Conservation (phyloP, 176 grass and related monocot species). For the Areca catechu region DNA sequence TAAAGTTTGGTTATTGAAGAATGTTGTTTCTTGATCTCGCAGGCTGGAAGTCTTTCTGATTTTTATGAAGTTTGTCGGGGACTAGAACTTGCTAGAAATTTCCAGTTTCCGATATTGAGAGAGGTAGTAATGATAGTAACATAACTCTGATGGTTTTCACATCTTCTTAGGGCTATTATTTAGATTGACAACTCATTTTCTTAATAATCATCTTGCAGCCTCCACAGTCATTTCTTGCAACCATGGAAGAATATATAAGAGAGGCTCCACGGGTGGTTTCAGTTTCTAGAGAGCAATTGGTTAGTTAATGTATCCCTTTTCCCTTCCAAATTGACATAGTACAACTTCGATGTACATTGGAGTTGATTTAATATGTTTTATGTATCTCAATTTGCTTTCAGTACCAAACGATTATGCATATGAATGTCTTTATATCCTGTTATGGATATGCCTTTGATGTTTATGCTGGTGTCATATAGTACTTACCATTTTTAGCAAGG, state of each 20-base stretch:
- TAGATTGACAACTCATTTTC: not conserved
- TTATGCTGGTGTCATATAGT: too few species aligned
- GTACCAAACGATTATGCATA: too few species aligned
- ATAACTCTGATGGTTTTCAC: not conserved
- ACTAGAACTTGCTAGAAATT: constrained; percentile 91
- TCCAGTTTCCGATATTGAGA: constrained; percentile 91
- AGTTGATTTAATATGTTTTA: too few species aligned
- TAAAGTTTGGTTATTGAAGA: not conserved
- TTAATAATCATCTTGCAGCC: constrained; percentile 38
- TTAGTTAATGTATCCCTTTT: constrained; percentile 16
- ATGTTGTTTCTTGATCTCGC: constrained; percentile 23
- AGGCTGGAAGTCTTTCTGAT: constrained; percentile 90
- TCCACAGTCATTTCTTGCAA: constrained; percentile 81
- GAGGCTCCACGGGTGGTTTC: constrained; percentile 81
- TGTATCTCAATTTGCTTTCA: too few species aligned
- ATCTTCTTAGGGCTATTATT: too few species aligned
- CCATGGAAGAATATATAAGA: constrained; percentile 96
- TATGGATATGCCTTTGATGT: too few species aligned
- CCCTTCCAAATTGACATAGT: too few species aligned
- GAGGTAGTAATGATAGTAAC: constrained; percentile 41
- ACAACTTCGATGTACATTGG: too few species aligned
- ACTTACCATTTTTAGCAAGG: too few species aligned
- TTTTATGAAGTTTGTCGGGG: constrained; percentile 90
- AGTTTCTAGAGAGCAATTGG: constrained; percentile 52
- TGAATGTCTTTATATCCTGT: too few species aligned